phyloP scores from a whole-genome alignment of 2,329 filamentous ascomycete species.

The Chaetomiaceae sp. region DNA sequence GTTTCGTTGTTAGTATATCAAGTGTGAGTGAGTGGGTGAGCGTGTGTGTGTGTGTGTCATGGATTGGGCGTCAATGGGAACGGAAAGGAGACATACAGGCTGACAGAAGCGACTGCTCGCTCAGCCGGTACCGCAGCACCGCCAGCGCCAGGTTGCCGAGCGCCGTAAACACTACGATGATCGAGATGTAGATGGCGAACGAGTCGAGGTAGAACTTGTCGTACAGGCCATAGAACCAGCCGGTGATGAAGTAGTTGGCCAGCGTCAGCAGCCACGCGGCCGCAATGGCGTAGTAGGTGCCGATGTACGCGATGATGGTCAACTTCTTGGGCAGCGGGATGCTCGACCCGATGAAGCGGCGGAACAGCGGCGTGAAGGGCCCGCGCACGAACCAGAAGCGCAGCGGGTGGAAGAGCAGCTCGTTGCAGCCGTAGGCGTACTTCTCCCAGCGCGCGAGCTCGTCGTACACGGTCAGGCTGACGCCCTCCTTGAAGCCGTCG shows the following conservation, averaged over 20 bases:
- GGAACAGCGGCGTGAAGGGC: slow-evolving; percentile 75
- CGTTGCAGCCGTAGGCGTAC: slow-evolving; percentile 79
- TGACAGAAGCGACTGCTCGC: slow-evolving; percentile 46
- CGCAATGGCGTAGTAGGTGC: slow-evolving; percentile 74
- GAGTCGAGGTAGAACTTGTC: slow-evolving; percentile 77
- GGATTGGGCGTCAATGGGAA: too few relatives aligned
- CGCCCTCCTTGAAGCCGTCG: slow-evolving; percentile 75
- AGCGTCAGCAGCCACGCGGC: slow-evolving; percentile 69
- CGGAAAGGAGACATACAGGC: slow-evolving; percentile 46
- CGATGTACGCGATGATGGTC: slow-evolving; percentile 71
- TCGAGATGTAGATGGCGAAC: slow-evolving; percentile 76
- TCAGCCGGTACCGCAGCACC: slow-evolving; percentile 66
- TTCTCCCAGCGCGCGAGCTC: slow-evolving; percentile 83
- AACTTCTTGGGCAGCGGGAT: slow-evolving; percentile 73
- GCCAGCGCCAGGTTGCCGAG: slow-evolving; percentile 69
- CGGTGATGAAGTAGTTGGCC: slow-evolving; percentile 69
- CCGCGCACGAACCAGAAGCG: slow-evolving; percentile 67
- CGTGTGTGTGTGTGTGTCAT: too few relatives aligned
- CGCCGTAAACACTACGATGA: slow-evolving; percentile 72
- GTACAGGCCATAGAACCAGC: slow-evolving; percentile 71
- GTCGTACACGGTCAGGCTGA: slow-evolving; percentile 79
- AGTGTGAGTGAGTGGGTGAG: too few relatives aligned
- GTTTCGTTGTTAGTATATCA: too few relatives aligned
- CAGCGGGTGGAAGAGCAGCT: slow-evolving; percentile 75
- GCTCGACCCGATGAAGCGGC: slow-evolving; percentile 64